phyloP scores from a whole-genome alignment of 2,329 filamentous ascomycete species.

The Trichoderma sp. region DNA sequence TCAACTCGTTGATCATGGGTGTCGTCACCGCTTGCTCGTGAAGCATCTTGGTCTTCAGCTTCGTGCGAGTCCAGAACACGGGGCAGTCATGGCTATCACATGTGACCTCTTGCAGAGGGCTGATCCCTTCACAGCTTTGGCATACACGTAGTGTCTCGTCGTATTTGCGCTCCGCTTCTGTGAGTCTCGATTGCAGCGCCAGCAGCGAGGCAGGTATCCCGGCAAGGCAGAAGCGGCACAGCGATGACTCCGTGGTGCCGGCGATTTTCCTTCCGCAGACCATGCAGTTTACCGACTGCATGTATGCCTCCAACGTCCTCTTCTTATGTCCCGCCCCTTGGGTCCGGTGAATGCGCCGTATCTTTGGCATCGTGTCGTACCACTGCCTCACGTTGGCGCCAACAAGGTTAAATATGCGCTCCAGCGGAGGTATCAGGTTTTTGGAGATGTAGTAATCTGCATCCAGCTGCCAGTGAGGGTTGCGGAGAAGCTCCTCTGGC shows the following conservation, averaged over 20 bases:
- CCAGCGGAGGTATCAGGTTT: conserved; percentile 90
- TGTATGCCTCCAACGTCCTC: conserved; percentile 88
- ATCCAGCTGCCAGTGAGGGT: conserved; percentile 77
- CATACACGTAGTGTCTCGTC: conserved; percentile 69
- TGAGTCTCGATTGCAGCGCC: conserved; percentile 60
- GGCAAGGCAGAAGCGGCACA: conserved; percentile 59
- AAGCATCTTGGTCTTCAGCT: conserved; percentile 52
- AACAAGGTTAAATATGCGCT: conserved; percentile 94
- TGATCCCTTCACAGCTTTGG: conserved; percentile 72
- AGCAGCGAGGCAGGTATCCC: conserved; percentile 61
- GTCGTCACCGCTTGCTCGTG: conserved; percentile 36
- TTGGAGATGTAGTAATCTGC: conserved; percentile 97
- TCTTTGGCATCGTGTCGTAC: conserved; percentile 96
- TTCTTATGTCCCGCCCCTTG: conserved; percentile 41
- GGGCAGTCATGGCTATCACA: conserved; percentile 93
- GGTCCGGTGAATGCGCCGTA: conserved; percentile 62
- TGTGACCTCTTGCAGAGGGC: conserved; percentile 71
- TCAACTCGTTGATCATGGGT: conserved; percentile 36
- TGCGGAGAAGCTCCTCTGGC: conserved; percentile 76
- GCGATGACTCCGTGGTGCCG: conserved; percentile 31
- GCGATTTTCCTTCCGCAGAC: conserved; percentile 55
- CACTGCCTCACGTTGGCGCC: conserved; percentile 86
- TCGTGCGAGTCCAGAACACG: conserved; percentile 78
- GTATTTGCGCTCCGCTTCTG: conserved; percentile 61
- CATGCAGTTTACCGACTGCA: conserved; percentile 76